Evolutionary conservation across 2,329 filamentous ascomycete genomes (phyloP).

Genomic region (Botrytis cinerea): DNA sequence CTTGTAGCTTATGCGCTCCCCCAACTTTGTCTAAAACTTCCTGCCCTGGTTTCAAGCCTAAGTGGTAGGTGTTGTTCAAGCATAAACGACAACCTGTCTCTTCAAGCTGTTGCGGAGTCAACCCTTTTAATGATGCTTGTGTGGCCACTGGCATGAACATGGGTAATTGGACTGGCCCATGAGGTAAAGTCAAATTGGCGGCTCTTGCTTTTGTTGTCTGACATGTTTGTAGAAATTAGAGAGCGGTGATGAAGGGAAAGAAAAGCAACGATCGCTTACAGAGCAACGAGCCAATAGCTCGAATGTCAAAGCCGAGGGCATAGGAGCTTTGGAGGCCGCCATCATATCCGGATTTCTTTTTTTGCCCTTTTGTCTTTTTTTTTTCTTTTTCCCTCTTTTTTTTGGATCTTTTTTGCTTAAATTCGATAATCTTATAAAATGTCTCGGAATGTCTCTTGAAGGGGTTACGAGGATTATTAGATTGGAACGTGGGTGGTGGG

Average conservation of each 20-base stretch:
- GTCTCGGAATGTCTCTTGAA: not conserved
- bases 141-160: conserved; percentile 99
- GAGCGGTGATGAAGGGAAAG: conserved; percentile 7
- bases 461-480: not conserved
- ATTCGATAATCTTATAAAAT: not conserved
- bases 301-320: conserved; percentile 72
- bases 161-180: conserved; percentile 86
- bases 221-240: conserved; percentile 20
- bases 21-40: conserved; percentile 83
- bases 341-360: not conserved
- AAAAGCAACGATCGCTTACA: conserved; percentile 52
- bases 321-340: conserved; percentile 32
- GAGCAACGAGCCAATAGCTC: conserved; percentile 78
- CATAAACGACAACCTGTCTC: conserved; percentile 87
- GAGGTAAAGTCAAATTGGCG: conserved; percentile 82
- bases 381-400: no score
- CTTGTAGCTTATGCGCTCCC: conserved; percentile 90
- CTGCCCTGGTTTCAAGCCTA: conserved; percentile 93
- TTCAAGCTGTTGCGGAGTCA: conserved; percentile 90
- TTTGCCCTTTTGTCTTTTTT: no score
- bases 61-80: conserved; percentile 96
- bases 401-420: not conserved
- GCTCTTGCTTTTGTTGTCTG: conserved; percentile 94
- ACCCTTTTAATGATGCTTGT: conserved; percentile 90
- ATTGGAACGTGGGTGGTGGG: not conserved